phyloP scores from a whole-genome alignment of 805 yeast genomes.

The Metschnikowia colocasiae region DNA sequence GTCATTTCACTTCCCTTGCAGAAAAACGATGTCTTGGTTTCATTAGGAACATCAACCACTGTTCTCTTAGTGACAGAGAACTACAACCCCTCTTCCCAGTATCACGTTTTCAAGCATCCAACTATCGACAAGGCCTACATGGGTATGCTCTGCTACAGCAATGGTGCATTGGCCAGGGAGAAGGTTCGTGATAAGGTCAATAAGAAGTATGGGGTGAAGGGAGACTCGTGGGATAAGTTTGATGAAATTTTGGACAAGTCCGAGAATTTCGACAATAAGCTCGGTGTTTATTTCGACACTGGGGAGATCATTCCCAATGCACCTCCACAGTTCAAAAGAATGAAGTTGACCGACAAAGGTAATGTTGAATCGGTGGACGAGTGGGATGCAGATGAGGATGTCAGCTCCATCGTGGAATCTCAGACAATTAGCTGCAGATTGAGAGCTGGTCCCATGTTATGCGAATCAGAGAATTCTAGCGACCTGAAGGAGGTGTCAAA shows the following conservation, averaged over 20 bases:
- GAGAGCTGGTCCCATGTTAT: constrained; percentile 74
- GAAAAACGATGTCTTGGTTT: constrained; percentile 72
- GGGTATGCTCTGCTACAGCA: constrained; percentile 95
- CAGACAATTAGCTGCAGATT: constrained; percentile 83
- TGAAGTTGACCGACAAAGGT: constrained; percentile 31
- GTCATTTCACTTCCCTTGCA: constrained; percentile 75
- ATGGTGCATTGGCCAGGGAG: constrained; percentile 86
- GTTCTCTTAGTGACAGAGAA: constrained; percentile 75
- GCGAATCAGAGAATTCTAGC: constrained; percentile 20
- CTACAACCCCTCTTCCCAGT: constrained; percentile 73
- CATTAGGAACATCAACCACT: constrained; percentile 91
- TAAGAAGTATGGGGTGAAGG: constrained; percentile 31
- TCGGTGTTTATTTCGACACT: constrained; percentile 82
- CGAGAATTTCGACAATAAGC: constrained; percentile 36
- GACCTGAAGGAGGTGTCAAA: constrained; percentile 3
- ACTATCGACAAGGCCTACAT: constrained; percentile 70
- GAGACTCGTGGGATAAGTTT: constrained; percentile 58
- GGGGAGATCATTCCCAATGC: constrained; percentile 92
- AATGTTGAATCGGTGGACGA: constrained; percentile 24
- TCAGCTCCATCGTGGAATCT: constrained; percentile 72
- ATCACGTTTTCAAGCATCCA: constrained; percentile 86
- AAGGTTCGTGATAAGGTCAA: constrained; percentile 63
- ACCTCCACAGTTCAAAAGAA: constrained; percentile 57
- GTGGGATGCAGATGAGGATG: constrained; percentile 61
- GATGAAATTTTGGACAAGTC: constrained; percentile 47